Base-by-base conservation (phyloP, 2,329 filamentous ascomycete species). In the Exophiala oligosperma region DNA sequence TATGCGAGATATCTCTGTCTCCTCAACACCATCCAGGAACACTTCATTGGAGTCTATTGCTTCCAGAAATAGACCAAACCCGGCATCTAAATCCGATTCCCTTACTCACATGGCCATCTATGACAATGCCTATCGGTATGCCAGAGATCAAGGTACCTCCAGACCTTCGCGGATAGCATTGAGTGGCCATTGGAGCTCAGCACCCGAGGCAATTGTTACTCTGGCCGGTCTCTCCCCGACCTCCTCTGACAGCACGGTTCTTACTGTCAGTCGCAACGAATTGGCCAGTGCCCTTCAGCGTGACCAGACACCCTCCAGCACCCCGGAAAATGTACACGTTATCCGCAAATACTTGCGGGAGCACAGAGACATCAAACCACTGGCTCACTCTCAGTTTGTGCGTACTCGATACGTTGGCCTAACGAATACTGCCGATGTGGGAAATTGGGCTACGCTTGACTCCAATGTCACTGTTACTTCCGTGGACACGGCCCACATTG, bases 371-470 rank as follows among this genome's bases (percentile, higher is more conserved):
- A 68, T 79, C 2, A 70, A 71, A 56, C 78, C 81, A 2, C 72
- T 83, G 14, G 79, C 76, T 47, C 73, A 74, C 28, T 68, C 79
- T 37, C 71, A 71, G n/a, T 74, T 73, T 3, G 76, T 74, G 55
- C 75, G 81, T 11, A 75, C 76, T 14, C 74, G 81, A 12, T 79
- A 82, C 56, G 67, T 75, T 46, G 79, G 80, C 14, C 69, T 81
- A 2, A 73, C 73, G 28, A 80, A 81, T 55, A 74, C 70, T 46
- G 60, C 66, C 6, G 67, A 70, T n/a, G 72, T 73, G 28, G 74
- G 78, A 7, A 67, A 75, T 8, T 77, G 81, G 72, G 80, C 77
- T 2, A 76, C 74, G 2, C 68, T 84, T 37, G 81, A 84, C 60
- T 75, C 71, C 28, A 69, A 76, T 23, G 72, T 82, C 14, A 70